A percentile compares a stretch with the other conserved stretches of the same genome.
phyloP scores from a whole-genome alignment of 345 rosid species.

The Sapria himalayana region DNA sequence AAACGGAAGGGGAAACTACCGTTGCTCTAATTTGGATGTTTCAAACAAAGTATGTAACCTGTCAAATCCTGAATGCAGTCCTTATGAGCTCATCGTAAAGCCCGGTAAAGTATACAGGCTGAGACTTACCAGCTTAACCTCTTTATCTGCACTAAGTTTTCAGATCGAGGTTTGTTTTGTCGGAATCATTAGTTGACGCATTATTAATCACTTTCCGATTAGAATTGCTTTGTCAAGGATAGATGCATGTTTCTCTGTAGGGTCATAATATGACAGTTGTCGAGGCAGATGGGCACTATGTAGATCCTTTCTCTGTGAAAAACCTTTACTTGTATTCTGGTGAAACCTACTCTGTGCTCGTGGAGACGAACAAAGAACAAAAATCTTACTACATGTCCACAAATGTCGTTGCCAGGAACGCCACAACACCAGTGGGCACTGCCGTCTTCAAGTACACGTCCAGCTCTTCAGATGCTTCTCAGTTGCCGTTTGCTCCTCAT shows the following conservation, averaged over 20 bases:
- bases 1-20: constrained; percentile 74
- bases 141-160: constrained; percentile 58
- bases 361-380: constrained; percentile 35
- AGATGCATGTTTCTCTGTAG: constrained; percentile 11
- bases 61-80: no score
- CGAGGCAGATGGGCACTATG: constrained; percentile 81
- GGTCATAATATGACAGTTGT: constrained; percentile 54
- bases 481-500: constrained; percentile 1
- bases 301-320: constrained; percentile 34
- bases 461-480: not conserved
- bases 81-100: constrained; percentile 22
- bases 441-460: constrained; percentile 10
- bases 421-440: constrained; percentile 6
- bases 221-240: not conserved
- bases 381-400: constrained; percentile 7
- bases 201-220: not conserved
- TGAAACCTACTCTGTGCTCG: constrained; percentile 56
- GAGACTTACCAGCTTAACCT: constrained; percentile 49
- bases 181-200: no score
- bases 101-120: constrained; percentile 50
- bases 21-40: constrained; percentile 42
- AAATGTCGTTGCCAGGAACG: constrained; percentile 1
- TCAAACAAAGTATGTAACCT: no score
- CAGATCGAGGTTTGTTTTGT: constrained; percentile 40
- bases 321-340: constrained; percentile 63